A percentile compares a stretch with the other conserved stretches of the same genome.
phyloP scores from a whole-genome alignment of 345 rosid genomes.

The Raphanus raphanistrum region DNA sequence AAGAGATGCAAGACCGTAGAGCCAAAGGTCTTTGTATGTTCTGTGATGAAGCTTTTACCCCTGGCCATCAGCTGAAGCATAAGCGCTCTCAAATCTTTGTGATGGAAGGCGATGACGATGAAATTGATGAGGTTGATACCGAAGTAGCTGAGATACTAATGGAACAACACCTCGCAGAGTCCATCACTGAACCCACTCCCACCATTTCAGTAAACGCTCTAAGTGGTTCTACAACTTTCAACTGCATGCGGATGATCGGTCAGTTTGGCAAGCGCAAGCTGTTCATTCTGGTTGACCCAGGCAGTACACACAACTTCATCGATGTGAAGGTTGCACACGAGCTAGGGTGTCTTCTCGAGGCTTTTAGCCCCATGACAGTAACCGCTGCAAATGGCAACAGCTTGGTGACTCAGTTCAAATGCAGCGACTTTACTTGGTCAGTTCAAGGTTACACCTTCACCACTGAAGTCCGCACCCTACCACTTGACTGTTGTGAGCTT shows the following conservation, averaged over 20 bases:
- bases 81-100: not conserved
- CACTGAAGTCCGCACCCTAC: no score
- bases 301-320: not conserved
- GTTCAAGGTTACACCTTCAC: no score
- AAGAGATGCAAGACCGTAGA: not conserved
- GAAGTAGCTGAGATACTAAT: not conserved
- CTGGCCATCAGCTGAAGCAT: not conserved
- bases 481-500: no score
- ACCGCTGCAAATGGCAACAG: not conserved
- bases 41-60: not conserved
- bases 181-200: not conserved
- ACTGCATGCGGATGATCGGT: not conserved
- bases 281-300: not conserved
- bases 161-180: no score
- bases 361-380: not conserved
- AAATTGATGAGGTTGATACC: not conserved
- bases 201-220: not conserved
- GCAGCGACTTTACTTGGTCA: not conserved
- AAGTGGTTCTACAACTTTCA: not conserved
- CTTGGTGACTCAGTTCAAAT: not conserved
- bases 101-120: not conserved
- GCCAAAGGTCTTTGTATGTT: not conserved
- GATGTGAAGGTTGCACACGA: not conserved
- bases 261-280: not conserved
- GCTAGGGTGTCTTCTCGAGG: not conserved